Base-by-base conservation (phyloP, 768 basidiomycete genomes). In the Terana coerulea region DNA sequence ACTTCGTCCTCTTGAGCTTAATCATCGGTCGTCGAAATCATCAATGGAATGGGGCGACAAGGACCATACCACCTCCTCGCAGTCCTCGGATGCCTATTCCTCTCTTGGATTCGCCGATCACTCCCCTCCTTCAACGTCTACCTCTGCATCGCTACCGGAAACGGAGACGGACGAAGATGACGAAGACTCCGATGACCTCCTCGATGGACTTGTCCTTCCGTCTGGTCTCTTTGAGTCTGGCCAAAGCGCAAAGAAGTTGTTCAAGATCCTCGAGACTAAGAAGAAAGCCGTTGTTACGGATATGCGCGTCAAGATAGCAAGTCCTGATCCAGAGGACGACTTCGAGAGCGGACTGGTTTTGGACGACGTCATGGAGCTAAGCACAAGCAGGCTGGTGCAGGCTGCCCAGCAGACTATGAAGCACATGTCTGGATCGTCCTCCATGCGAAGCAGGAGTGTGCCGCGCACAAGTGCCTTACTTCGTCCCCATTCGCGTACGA, bases 71-170 rank as follows among this genome's bases (percentile, higher is more conserved):
- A 82, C 79, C 4, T 89, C 58, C 5, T 89, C 88, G 12, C 87
- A 88, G 61, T 91, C 89, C n/a, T 92, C 90, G 21, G 91, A 92
- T 64, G 80, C 87, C 8, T 91, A 88, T 60, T 91, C 90, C 34
- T 78, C 83, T 19, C 77, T 92, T 30, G 85, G 88, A 44, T 85
- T 91, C 56, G 80, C 58, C 25, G 61, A 66, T 53, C 57, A 61
- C 43, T 60, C 59, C 2, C 41, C 54, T 4, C 60, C 63, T 36
- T 90, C 87, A 11, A 88, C 86, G 24, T 84, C 81, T 53, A 78
- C 79, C 0, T 86, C 85, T 8, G 69, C 72, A 17, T 86, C 83
- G 31, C 69, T 84, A 22, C 84, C 85, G 2, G 83, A 82, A 50
- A 80, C 86, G 0, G 89, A 90, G 62, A 83, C 83, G 8, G 89